Evolutionary conservation across 768 basidiomycete species (phyloP), one percentile per base, ranked within the genome.

Genomic region (Leucosporidium scottii): DNA sequence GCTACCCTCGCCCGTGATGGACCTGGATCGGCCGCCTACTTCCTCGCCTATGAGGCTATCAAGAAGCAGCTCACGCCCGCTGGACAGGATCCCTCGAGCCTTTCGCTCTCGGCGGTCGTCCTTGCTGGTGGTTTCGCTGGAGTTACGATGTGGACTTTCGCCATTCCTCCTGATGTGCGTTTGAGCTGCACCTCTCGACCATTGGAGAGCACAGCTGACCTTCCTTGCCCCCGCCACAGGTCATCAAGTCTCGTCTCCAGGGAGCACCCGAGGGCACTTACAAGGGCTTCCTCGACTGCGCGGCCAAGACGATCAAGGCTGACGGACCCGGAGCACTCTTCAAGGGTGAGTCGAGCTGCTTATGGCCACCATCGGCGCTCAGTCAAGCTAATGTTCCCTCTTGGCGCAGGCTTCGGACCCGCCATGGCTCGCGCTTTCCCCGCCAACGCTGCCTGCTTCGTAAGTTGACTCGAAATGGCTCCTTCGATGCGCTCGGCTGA

Each of bases 221-320:
- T 58, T 58, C 28, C 0, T 15, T 34, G 5, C 20, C 23, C 25
- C 28, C 20, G 27, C 18, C 20, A 20, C 75, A 96, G 93, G 92
- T 94, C 36, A 79, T 98, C 73, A 99, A 99, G 82, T 97, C 93
- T 25, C 84, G 94, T 68, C 81, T 99, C 31, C 96, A 99, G 78
- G 92, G 91, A 30, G 94, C 96, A 25, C 93, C 93, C n/a, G 86
- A 87, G 7, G 96, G 96, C 21, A 96, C 92, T n/a, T 99, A 99
- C 80, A 86, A 86, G 54, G 94, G 96, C 23, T 83, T 98, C 75
- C 74, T 96, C 64, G 96, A 99, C 78, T 99, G 96, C 75, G 84
- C 87, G 48, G 82, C 88, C 62, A 96, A 98, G 81, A 90, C 92
- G 13, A 89, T 98, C 72, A 89, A 90, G 9, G 84, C 82, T 60